phyloP scores from a whole-genome alignment of 176 grass and related monocot species.

The Paspalum vaginatum region DNA sequence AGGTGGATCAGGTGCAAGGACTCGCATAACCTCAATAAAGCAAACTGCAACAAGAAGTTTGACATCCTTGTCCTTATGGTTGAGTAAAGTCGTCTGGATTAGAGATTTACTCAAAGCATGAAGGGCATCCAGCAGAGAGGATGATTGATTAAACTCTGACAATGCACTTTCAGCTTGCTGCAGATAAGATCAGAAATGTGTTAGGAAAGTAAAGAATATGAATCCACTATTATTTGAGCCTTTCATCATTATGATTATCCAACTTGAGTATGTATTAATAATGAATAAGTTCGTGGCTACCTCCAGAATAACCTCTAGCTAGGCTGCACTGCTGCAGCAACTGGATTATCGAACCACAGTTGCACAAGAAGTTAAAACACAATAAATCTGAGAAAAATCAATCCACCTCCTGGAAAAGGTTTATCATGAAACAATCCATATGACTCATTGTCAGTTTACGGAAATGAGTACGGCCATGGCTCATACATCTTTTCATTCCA shows the following conservation, averaged over 20 bases:
- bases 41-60: slow-evolving; percentile 85
- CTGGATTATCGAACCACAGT: not conserved
- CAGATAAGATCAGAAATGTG: slow-evolving; percentile 46
- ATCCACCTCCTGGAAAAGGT: not conserved
- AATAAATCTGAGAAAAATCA: not conserved
- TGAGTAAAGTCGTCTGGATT: slow-evolving; percentile 68
- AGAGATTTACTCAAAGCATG: slow-evolving; percentile 69
- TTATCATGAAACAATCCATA: not conserved
- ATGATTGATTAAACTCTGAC: slow-evolving; percentile 78
- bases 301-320: slow-evolving; percentile 3
- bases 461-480: not conserved
- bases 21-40: slow-evolving; percentile 87
- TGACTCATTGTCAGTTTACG: not conserved
- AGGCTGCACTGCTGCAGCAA: slow-evolving; percentile 21
- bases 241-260: slow-evolving; percentile 6
- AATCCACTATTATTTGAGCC: not conserved
- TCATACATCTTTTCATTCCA: not conserved
- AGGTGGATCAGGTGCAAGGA: slow-evolving; percentile 89
- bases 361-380: not conserved
- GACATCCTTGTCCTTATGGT: slow-evolving; percentile 94
- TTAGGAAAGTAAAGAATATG: slow-evolving; percentile 39
- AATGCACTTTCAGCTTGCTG: slow-evolving; percentile 89
- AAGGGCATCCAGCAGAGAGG: slow-evolving; percentile 66
- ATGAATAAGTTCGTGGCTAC: not conserved
- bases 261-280: not conserved